phyloP scores from a whole-genome alignment of 139 green algal species.

The Diplosphaera chodatii region DNA sequence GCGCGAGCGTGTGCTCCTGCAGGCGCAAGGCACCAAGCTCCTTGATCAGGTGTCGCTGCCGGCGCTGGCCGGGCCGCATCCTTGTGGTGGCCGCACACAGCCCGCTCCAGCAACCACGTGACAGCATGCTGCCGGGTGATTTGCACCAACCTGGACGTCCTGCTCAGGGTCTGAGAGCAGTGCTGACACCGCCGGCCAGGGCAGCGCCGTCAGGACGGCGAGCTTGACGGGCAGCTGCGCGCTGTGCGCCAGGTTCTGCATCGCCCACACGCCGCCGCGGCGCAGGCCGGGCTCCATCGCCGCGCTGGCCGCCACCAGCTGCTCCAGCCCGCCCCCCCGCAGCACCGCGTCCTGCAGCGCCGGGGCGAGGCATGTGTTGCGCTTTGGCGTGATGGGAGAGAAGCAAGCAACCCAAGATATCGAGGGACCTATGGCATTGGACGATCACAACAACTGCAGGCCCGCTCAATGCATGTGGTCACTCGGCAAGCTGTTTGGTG shows the following conservation, averaged over 20 bases:
- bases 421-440: too few relatives aligned
- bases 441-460: background rate
- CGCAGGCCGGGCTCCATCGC: constrained; percentile 40
- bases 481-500: background rate
- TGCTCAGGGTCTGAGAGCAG: constrained; percentile 54
- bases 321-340: constrained; percentile 24
- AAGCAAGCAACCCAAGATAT: too few relatives aligned
- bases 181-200: constrained; percentile 33
- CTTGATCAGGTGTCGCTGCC: too few relatives aligned
- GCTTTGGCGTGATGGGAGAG: too few relatives aligned
- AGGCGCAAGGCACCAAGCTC: background rate
- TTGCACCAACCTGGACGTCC: constrained; percentile 30
- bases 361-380: too few relatives aligned
- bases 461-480: background rate
- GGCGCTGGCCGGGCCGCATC: too few relatives aligned
- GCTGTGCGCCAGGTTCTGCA: constrained; percentile 64
- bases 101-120: too few relatives aligned
- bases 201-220: constrained; percentile 40
- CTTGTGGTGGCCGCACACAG: too few relatives aligned
- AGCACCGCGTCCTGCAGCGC: constrained; percentile 35
- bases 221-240: constrained; percentile 20
- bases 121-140: too few relatives aligned
- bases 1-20: constrained; percentile 38
- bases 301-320: constrained; percentile 39
- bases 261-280: constrained; percentile 60